Base-by-base conservation (phyloP, 495 filamentous ascomycete species). In the Haplographium delicatum region DNA sequence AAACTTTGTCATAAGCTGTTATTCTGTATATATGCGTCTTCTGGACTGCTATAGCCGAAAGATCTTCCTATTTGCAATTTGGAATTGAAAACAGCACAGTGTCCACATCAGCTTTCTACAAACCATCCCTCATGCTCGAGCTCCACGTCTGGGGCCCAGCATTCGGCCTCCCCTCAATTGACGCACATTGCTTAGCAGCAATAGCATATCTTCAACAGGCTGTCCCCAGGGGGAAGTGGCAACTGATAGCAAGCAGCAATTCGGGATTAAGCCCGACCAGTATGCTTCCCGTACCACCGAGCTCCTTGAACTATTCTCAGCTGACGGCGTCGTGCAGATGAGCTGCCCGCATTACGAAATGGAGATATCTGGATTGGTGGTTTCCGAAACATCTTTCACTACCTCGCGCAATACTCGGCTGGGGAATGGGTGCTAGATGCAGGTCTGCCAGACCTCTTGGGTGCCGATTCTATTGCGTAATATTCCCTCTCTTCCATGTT, bases 141-240 rank as follows among this genome's bases (percentile, higher is more conserved):
- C 79, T 97, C 31, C 86, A 95, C 65, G 78, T 96, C 54, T 96
- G 88, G 88, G 91, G 93, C 33, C 87, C 89, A 26, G 90, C 85
- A 28, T 94, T 94, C 65, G 75, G 74, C 23, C 78, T 96, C 31
- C 86, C 91, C 8, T 96, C 91, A 44, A 84, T 96, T 51, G 91
- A 96, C 50, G 74, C 93, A 43, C 86, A 94, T 75, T 96, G 86
- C 56, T 77, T 91, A 35, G 85, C 87, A 11, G 71, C 83, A 31
- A 82, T 91, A 48, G 77, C 87, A 30, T 91, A 85, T 60, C 72
- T 89, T 27, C 73, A 77, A 9, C 65, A 79, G 48, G 68, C 72
- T 41, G 62, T 85, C 8, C 76, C 77, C 22, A 64, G 66, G 53
- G 71, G 76, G 35, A 66, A 77, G 50, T 98, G 90, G 88, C 72